Conservation (phyloP, 768 basidiomycete genomes). For the Tephrocybe sp. region DNA sequence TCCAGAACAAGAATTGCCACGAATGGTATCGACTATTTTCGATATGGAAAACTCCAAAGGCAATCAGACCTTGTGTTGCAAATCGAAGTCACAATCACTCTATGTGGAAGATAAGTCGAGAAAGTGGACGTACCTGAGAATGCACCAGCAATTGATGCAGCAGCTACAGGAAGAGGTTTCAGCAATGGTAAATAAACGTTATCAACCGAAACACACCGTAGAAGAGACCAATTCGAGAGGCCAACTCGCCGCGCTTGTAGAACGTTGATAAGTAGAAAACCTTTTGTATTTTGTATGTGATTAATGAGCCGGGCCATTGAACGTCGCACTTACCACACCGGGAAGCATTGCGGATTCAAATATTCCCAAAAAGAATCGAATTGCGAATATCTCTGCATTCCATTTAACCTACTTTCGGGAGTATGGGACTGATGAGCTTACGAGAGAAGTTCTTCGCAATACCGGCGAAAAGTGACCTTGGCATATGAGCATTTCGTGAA, state of each 20-base stretch:
- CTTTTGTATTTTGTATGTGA: constrained; percentile 13
- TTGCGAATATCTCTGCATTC: constrained; percentile 40
- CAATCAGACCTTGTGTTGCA: constrained; percentile 42
- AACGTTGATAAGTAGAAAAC: constrained; percentile 53
- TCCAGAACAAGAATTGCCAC: constrained; percentile 54
- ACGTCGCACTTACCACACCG: constrained; percentile 37
- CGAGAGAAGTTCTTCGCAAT: constrained; percentile 46
- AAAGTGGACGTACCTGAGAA: constrained; percentile 34
- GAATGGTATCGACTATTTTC: constrained; percentile 37
- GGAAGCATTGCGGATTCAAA: constrained; percentile 51
- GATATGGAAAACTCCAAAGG: constrained; percentile 53
- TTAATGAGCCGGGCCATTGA: too few species aligned
- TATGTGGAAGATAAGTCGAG: too few species aligned
- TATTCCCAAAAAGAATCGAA: constrained; percentile 48
- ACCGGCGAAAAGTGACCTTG: constrained; percentile 43
- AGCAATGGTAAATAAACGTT: neutral
- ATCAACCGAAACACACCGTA: constrained; percentile 31
- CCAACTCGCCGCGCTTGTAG: constrained; percentile 49
- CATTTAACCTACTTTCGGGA: neutral
- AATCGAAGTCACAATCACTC: too few species aligned
- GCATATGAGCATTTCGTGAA: neutral
- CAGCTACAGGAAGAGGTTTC: constrained; percentile 22
- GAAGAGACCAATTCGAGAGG: constrained; percentile 47
- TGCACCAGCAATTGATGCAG: constrained; percentile 44
- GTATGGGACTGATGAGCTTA: constrained; percentile 15